These are phyloP conservation scores for Penicillium egyptiacum DNA, from an alignment of 495 filamentous ascomycete genomes.

Conservation along the genomic window DNA sequence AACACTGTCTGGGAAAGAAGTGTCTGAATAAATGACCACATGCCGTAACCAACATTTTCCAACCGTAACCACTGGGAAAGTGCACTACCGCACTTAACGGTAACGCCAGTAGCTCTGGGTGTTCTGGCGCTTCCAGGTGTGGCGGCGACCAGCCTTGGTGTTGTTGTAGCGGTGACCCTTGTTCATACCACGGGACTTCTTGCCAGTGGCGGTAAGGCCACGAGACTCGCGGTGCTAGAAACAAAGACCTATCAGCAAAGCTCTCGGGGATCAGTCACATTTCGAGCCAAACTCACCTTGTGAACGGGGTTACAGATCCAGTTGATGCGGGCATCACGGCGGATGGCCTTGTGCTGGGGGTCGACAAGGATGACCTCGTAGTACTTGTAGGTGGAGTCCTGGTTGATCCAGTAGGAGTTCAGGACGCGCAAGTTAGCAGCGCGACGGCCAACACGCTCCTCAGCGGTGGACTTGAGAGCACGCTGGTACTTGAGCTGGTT, in stretches of 20 bases:
- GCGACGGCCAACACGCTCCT: constrained; percentile 99
- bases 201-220: constrained; percentile 95
- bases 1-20: constrained; percentile 37
- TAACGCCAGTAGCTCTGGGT: constrained; percentile 94
- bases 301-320: constrained; percentile 99
- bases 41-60: constrained; percentile 41
- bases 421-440: constrained; percentile 98
- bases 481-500: constrained; percentile 99
- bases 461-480: constrained; percentile 92
- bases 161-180: constrained; percentile 99
- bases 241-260: neutral
- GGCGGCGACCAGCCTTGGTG: constrained; percentile 88
- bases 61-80: constrained; percentile 24
- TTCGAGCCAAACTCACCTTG: constrained; percentile 59
- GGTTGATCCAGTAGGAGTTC: constrained; percentile 99
- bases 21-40: constrained; percentile 43
- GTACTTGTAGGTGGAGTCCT: constrained; percentile 99
- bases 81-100: constrained; percentile 51
- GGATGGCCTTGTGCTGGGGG: constrained; percentile 99
- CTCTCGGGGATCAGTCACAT: neutral
- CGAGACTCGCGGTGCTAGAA: constrained; percentile 87
- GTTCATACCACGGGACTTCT: constrained; percentile 98
- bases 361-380: constrained; percentile 99
- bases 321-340: constrained; percentile 98
- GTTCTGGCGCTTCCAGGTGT: constrained; percentile 99